Evolutionary conservation across 2,329 filamentous ascomycete genomes (phyloP).

Genomic region (Tothia fuscella): DNA sequence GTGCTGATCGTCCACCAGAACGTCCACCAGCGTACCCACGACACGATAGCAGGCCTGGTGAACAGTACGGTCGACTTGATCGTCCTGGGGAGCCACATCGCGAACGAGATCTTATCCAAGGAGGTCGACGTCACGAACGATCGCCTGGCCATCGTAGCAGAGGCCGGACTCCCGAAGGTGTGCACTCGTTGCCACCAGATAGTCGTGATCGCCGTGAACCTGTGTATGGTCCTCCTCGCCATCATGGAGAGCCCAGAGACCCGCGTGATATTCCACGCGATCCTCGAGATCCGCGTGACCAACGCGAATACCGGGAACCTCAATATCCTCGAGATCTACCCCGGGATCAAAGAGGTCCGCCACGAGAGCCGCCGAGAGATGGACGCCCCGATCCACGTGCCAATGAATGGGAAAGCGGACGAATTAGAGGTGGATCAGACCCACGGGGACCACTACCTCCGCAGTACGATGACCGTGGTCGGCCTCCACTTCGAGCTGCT

Average conservation of each 20-base stretch:
- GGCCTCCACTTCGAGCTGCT: background rate
- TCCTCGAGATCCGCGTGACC: conserved; percentile 17
- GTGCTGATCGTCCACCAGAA: conserved; percentile 22
- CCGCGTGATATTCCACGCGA: background rate
- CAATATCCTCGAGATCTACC: conserved; percentile 13
- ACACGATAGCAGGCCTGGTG: conserved; percentile 17
- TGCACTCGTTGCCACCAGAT: conserved; percentile 10
- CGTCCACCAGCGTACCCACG: conserved; percentile 16
- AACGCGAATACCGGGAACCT: conserved; percentile 24
- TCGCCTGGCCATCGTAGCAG: conserved; percentile 29
- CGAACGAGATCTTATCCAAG: conserved; percentile 10
- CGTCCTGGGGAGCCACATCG: conserved; percentile 26
- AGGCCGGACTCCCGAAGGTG: conserved; percentile 26
- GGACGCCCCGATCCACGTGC: background rate
- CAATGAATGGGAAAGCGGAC: background rate
- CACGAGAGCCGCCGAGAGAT: conserved; percentile 1
- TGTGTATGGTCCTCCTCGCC: conserved; percentile 21
- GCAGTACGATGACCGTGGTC: conserved; percentile 1
- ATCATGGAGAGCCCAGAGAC: conserved; percentile 23
- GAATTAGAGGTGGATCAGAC: conserved; percentile 1
- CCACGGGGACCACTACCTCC: background rate
- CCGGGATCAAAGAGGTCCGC: background rate
- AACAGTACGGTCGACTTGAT: conserved; percentile 33
- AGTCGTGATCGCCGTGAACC: conserved; percentile 21
- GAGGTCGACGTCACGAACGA: conserved; percentile 24